Evolutionary conservation across 768 basidiomycete species (phyloP), one percentile per base, ranked within the genome.

Genomic region (Mrakia blollopis): DNA sequence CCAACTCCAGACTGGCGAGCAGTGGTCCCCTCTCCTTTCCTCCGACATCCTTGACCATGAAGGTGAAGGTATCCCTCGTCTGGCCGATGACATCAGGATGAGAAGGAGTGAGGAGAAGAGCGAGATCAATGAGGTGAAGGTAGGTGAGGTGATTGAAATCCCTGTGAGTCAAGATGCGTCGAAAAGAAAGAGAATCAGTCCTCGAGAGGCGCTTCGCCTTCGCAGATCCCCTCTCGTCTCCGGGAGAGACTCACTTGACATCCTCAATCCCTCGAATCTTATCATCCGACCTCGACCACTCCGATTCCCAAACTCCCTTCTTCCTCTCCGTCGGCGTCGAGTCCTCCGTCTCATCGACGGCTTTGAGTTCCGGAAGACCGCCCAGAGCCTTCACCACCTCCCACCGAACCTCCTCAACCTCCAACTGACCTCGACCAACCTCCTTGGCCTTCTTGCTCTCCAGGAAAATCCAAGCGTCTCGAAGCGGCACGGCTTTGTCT

Each of bases 1-100:
- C 91, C 13, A 93, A 85, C 81, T 95, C 93, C 30, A 96, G 82
- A 21, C 92, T 82, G 9, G 89, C 93, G 30, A 97, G 84, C 72
- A 86, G 85, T 52, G 87, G 91, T 9, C 92, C 90, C 28, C 94
- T 87, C 82, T 94, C 93, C 74, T 87, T 89, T 61, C 84, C 81
- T 1, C 91, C 91, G 60, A 93, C 91, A 75, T 87, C 83, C 73
- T 88, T 87, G 1, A 87, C 88, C n/a, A 93, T 79, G 65, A 85
- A 84, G 9, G 82, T 83, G 41, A 94, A 87, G 54, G 92, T 83
- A 23, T 85, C 85, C 41, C 86, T 18, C 41, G 73, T 70, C 60
- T 62, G 5, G 0, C 8, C 28, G 2, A 57, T 28, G 30, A 69
- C 25, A 6, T 50, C 52, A 3, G 62, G 23, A 32, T 62, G 41